Evolutionary conservation across 2,329 filamentous ascomycete species (phyloP), one percentile per base, ranked within the genome.

Genomic region (Diaporthe helianthi): DNA sequence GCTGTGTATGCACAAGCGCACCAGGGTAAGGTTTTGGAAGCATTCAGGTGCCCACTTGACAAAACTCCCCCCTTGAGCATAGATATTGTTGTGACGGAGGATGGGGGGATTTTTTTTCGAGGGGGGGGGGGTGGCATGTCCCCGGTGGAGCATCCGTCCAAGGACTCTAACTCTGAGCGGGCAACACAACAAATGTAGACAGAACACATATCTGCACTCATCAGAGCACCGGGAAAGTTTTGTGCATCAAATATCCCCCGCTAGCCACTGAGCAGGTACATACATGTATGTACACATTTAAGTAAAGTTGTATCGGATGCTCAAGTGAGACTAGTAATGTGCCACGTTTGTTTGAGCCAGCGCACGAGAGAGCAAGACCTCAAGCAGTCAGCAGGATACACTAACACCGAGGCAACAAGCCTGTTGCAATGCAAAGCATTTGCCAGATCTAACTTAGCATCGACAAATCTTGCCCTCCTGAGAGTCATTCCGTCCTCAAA

Each of bases 21-120:
- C 55, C 15, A 31, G 38, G 17, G 44, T 19, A 29, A 63, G 58
- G 17, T 33, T 22, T 17, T 33, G 55, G 44, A n/a, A 49, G 58
- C 29, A 49, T 63, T 26, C 41, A 49, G 49, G 58, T 63, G 58
- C 58, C 47, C 58, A 63, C 58, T 63, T 36, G 58, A 63, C n/a
- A n/a, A n/a, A n/a, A n/a, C n/a, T n/a, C n/a, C n/a, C n/a, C n/a
- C n/a, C n/a, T n/a, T n/a, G n/a, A n/a, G n/a, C n/a, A n/a, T n/a
- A 44, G 29, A n/a, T 49, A 10, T 19, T 47, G 19, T 63, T 44
- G 44, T 19, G 17, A 63, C 29, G 44, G 44, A 36, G 36, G 29
- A 13, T 36, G 33, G 33, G 33, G 33, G 10, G 9, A n/a, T n/a
- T n/a, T n/a, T n/a, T n/a, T n/a, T n/a, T n/a, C n/a, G 33, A 36